Evolutionary conservation across 2,329 filamentous ascomycete species (phyloP), one percentile per base, ranked within the genome.

Genomic region (Aspergillus fumigatus): DNA sequence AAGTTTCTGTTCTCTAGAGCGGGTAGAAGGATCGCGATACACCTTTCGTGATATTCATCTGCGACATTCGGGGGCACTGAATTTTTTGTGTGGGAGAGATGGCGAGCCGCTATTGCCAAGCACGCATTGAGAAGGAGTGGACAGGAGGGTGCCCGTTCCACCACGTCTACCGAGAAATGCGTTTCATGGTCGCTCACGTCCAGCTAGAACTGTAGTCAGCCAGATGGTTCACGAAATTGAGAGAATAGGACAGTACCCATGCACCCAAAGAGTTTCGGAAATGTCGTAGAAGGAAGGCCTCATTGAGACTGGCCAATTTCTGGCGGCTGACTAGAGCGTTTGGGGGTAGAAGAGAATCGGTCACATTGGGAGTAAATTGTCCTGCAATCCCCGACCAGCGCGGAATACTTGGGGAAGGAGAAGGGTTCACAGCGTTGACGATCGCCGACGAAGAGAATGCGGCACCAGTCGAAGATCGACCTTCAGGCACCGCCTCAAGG

Each of bases 1-100:
- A 63, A 68, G 25, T 70, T 64, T 19, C 61, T 62, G 41, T 67
- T 70, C 50, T 70, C 70, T 21, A 73, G 61, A 1, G 67, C 67
- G 0, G 70, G 68, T 3, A 72, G 62, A 59, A 73, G 68, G 19
- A 73, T 73, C 23, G 66, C 67, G 50, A 73, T 65, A 52, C 70
- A 73, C 53, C 67, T 68, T 40, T 73, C 70, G 57, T 73, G 70
- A 38, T 73, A 72, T 52, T 57, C 65, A 27, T 73, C 70, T 4
- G 70, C 69, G 8, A 68, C 61, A 32, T 68, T 63, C 1, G 64
- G 58, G 1, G 69, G 60, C 52, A 73, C 57, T 2, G 65, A 62
- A 48, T 67, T 64, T 41, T 67, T 66, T 8, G 68, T 72, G 54
- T 67, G 63, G 17, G 66, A 71, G 8, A 73, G 63, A 54, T 73